phyloP scores from a whole-genome alignment of 2,329 filamentous ascomycete genomes.

The Stylonectria norvegica region DNA sequence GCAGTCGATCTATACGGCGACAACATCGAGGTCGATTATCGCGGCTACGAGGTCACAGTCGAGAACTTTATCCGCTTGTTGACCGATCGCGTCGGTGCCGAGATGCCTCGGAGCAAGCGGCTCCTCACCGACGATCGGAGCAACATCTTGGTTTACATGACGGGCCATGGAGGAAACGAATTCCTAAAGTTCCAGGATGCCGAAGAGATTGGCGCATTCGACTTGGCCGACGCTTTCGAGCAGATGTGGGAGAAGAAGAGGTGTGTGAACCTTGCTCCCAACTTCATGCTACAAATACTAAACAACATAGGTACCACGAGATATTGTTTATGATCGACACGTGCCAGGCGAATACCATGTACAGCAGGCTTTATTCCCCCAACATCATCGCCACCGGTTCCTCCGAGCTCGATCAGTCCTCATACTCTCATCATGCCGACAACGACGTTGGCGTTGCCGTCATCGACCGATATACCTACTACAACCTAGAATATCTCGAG shows the following conservation, averaged over 20 bases:
- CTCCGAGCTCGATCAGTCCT: slow-evolving; percentile 91
- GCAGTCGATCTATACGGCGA: slow-evolving; percentile 95
- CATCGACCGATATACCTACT: slow-evolving; percentile 98
- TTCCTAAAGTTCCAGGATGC: slow-evolving; percentile 98
- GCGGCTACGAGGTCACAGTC: slow-evolving; percentile 96
- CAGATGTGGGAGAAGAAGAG: slow-evolving; percentile 99
- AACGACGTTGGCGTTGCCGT: slow-evolving; percentile 97
- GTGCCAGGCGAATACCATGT: slow-evolving; percentile 99
- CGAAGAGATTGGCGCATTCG: slow-evolving; percentile 94
- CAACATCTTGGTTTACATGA: slow-evolving; percentile 99
- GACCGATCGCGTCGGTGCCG: slow-evolving; percentile 89
- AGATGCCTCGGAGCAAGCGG: slow-evolving; percentile 92
- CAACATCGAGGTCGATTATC: slow-evolving; percentile 98
- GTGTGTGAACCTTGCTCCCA: slow-evolving; percentile 31
- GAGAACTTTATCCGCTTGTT: slow-evolving; percentile 97
- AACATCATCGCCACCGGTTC: slow-evolving; percentile 99
- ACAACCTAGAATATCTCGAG: slow-evolving; percentile 95
- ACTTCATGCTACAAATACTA: slow-evolving; percentile 14
- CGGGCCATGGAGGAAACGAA: slow-evolving; percentile 94
- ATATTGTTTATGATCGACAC: slow-evolving; percentile 99
- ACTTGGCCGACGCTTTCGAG: slow-evolving; percentile 93
- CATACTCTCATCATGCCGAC: slow-evolving; percentile 96
- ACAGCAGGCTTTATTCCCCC: slow-evolving; percentile 94
- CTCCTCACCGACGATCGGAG: slow-evolving; percentile 91
- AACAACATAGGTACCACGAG: slow-evolving; percentile 72